Evolutionary conservation across 768 basidiomycete genomes (phyloP).

Genomic region (Dioszegia crocea): DNA sequence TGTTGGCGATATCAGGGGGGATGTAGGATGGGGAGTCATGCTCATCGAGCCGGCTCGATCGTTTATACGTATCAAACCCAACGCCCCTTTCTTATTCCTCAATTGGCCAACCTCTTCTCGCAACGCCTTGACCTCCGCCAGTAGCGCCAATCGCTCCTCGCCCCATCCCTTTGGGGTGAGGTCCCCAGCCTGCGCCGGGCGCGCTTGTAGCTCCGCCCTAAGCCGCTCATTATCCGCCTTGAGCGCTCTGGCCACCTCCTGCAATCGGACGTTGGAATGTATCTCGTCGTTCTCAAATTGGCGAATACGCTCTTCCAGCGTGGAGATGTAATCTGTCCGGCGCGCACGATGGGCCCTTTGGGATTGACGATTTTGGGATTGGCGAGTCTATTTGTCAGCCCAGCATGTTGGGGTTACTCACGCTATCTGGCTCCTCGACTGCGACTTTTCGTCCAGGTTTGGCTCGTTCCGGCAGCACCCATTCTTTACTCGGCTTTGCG

Average conservation of each 20-base stretch:
- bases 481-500: conserved; percentile 47
- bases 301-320: conserved; percentile 37
- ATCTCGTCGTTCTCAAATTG: conserved; percentile 43
- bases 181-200: not conserved
- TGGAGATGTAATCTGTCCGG: conserved; percentile 37
- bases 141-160: conserved; percentile 2
- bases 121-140: conserved; percentile 1
- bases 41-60: not conserved
- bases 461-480: conserved; percentile 48
- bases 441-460: conserved; percentile 47
- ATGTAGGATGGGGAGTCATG: not conserved
- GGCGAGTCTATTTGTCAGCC: conserved; percentile 27
- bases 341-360: conserved; percentile 41
- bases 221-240: conserved; percentile 39
- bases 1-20: not conserved
- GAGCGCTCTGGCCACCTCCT: conserved; percentile 41
- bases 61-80: not conserved
- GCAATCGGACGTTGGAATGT: conserved; percentile 43
- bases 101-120: conserved; percentile 3
- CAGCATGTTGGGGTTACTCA: conserved; percentile 15
- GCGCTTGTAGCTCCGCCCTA: conserved; percentile 21
- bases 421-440: conserved; percentile 38
- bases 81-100: conserved; percentile 2
- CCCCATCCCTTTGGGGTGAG: not conserved
- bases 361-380: conserved; percentile 43